These are phyloP conservation scores for Choanephora cucurbitarum DNA, from an alignment of 371 early-diverging fungal species.

Conservation along the genomic window DNA sequence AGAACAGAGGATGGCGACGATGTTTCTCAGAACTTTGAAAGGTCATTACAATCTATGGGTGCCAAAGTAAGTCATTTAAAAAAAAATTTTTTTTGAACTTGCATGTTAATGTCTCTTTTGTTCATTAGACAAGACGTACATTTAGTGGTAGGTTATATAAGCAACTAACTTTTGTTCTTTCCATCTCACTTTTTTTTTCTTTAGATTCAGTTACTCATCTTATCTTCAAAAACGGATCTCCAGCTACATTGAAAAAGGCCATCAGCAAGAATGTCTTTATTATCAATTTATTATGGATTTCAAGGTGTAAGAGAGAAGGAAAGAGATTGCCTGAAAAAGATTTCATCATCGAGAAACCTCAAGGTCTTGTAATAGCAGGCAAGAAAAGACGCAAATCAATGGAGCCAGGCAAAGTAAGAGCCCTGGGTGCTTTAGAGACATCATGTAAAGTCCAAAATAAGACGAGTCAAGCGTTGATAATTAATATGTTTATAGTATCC, in stretches of 20 bases:
- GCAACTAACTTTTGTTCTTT: no score
- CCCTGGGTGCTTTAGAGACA: constrained; percentile 20
- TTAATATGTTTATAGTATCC: no score
- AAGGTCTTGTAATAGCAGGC: constrained; percentile 26
- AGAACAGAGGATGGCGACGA: constrained; percentile 56
- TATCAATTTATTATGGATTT: constrained; percentile 45
- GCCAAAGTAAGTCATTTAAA: constrained; percentile 24
- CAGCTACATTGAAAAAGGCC: constrained; percentile 43
- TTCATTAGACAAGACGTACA: constrained; percentile 12
- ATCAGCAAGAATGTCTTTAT: constrained; percentile 31
- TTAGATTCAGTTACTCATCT: constrained; percentile 52
- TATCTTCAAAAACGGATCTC: constrained; percentile 51
- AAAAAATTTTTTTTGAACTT: neutral
- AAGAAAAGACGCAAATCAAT: constrained; percentile 46
- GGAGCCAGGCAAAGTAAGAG: constrained; percentile 48
- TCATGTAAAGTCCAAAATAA: no score
- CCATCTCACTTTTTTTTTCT: no score
- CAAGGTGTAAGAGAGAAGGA: constrained; percentile 41
- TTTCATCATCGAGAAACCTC: constrained; percentile 38
- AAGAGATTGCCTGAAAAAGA: constrained; percentile 37
- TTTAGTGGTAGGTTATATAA: constrained; percentile 9
- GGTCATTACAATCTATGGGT: constrained; percentile 47
- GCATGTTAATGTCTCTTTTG: no score
- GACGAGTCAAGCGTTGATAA: no score
- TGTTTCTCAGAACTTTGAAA: constrained; percentile 49